These are phyloP conservation scores for Phytophthora ohioensis DNA, from an alignment of 352 stramenopile species.

Conservation along the genomic window DNA sequence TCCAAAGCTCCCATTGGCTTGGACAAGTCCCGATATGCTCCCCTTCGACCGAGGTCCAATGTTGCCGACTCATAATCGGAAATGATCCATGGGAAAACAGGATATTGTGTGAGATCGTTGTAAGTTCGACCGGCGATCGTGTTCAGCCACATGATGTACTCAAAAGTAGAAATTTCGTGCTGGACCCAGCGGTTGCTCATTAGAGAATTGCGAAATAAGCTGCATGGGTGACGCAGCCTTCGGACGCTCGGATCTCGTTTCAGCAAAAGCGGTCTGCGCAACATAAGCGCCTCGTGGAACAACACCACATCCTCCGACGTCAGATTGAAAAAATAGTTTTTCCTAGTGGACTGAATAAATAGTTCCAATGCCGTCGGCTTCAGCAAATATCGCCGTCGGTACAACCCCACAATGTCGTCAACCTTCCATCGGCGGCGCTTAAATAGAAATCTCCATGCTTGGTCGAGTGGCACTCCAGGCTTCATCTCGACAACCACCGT, in stretches of 20 bases:
- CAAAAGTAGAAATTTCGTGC: slow-evolving; percentile 97
- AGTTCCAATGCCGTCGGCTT: slow-evolving; percentile 84
- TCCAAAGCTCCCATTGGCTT: slow-evolving; percentile 99
- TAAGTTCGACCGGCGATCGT: slow-evolving; percentile 90
- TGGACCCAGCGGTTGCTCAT: slow-evolving; percentile 81
- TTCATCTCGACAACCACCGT: slow-evolving; percentile 63
- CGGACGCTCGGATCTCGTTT: slow-evolving; percentile 79
- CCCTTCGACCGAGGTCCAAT: slow-evolving; percentile 70
- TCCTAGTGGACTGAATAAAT: slow-evolving; percentile 84
- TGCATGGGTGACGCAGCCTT: slow-evolving; percentile 80
- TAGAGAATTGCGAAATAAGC: slow-evolving; percentile 79
- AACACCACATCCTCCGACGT: slow-evolving; percentile 51
- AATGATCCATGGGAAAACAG: slow-evolving; percentile 94
- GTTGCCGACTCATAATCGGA: slow-evolving; percentile 85
- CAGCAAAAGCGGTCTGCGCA: slow-evolving; percentile 61
- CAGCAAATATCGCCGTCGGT: slow-evolving; percentile 83
- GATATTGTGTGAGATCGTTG: slow-evolving; percentile 97
- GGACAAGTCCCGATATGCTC: slow-evolving; percentile 95
- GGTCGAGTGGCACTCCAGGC: slow-evolving; percentile 45
- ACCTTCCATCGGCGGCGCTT: slow-evolving; percentile 74
- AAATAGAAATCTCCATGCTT: slow-evolving; percentile 76
- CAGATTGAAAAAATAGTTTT: slow-evolving; percentile 90
- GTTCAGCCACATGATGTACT: slow-evolving; percentile 95
- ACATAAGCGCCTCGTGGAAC: slow-evolving; percentile 81
- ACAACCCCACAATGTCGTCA: slow-evolving; percentile 76